These are phyloP conservation scores for Metarhizium anisopliae DNA, from an alignment of 2,329 filamentous ascomycete genomes.

Conservation along the genomic window DNA sequence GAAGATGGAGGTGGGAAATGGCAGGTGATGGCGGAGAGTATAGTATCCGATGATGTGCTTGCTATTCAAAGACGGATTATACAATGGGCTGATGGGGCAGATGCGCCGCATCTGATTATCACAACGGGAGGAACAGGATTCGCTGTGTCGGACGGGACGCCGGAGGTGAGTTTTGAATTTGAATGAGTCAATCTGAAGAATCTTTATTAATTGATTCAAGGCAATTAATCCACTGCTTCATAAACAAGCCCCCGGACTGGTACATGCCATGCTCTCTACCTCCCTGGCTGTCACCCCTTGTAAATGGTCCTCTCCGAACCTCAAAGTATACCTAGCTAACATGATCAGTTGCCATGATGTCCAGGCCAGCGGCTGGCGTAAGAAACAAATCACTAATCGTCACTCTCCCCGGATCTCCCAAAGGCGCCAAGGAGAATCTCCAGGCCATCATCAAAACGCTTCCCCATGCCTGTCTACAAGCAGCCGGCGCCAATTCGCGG, in stretches of 20 bases:
- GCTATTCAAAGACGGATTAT: conserved; percentile 68
- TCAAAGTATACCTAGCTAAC: neutral
- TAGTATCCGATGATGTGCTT: conserved; percentile 68
- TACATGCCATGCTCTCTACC: conserved; percentile 88
- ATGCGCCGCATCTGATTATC: conserved; percentile 64
- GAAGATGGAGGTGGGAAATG: conserved; percentile 61
- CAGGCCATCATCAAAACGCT: conserved; percentile 82
- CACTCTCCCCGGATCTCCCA: conserved; percentile 88
- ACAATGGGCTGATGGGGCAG: conserved; percentile 61
- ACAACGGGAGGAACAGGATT: conserved; percentile 94
- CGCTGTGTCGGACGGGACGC: conserved; percentile 73
- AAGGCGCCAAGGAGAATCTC: conserved; percentile 89
- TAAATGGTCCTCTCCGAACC: conserved; percentile 34
- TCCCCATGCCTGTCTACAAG: conserved; percentile 89
- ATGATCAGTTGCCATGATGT: conserved; percentile 82
- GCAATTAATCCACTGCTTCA: neutral
- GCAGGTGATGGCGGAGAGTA: conserved; percentile 58
- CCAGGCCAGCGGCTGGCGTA: conserved; percentile 82
- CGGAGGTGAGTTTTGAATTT: conserved; percentile 54
- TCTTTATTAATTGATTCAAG: neutral
- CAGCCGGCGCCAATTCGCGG: conserved; percentile 74
- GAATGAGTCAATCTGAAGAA: neutral
- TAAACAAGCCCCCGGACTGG: conserved; percentile 62
- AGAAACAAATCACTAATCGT: conserved; percentile 74
- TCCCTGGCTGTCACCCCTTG: conserved; percentile 84